Base-by-base conservation (phyloP, 192 early-diverging fungal species). In the Coemansia sp. region DNA sequence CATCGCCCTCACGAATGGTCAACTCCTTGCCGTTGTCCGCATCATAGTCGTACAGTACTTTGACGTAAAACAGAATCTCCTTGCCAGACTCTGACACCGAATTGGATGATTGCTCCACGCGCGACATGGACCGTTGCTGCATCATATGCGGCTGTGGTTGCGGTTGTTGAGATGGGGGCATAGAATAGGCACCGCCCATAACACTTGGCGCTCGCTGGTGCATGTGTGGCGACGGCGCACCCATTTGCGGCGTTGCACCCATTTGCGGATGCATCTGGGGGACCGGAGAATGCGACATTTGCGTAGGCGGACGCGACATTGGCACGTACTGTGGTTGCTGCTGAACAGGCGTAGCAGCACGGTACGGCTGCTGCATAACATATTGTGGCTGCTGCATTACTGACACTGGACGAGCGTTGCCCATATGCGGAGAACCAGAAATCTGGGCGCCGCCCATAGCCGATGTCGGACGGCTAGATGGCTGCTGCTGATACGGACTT, bases 1-100 rank as follows among this genome's bases (percentile, higher is more conserved):
- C 68, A 19, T 69, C 68, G n/a, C 77, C 75, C 25, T 84, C 73
- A 1, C 61, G 57, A 10, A 84, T 76, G 9, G 74, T 52, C 49
- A 84, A 65, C 60, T 84, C 82, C 57, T 69, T 79, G 15, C 62
- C 63, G 41, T 73, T 72, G 21, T 84, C 82, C 0, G 82, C 71
- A 38, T 71, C 75, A 21, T 80, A 84, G 60, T 84, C 82, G n/a
- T 84, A 81, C n/a, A 84, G 61, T 1, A 76, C 82, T 45, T 76
- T 73, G 48, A 80, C 77, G 32, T 84, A 80, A 24, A 81, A 84
- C 37, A 80, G 55, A 7, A 84, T 79, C 39, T 79, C 70, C 38
- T 72, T 77, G 39, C 69, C 70, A 3, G 58, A 62, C 41, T 77
- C 66, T 0, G 69, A 53, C 0, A 65, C 59, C 25, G 65, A 57